Evolutionary conservation across 1,284 basidiomycete genomes (phyloP), one percentile per base, ranked within the genome.

Genomic region (Moniliophthora roreri): DNA sequence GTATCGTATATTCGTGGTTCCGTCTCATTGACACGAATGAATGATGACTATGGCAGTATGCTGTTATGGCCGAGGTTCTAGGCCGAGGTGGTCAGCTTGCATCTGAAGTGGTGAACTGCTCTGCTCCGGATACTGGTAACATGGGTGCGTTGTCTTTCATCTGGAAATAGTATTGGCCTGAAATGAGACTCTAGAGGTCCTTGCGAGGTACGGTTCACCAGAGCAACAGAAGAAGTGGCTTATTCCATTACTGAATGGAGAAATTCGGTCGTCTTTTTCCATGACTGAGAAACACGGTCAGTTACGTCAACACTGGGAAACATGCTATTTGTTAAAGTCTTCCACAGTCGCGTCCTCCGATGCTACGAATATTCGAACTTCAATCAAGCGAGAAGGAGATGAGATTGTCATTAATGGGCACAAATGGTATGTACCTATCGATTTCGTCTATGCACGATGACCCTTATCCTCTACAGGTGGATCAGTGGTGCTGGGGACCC

Each of bases 401-500:
- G 88, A 95, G 59, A 92, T 98, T 60, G 87, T 97, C 58, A 87
- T 99, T 62, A 95, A 92, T 64, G 96, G 96, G 1, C 94, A 96
- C 74, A 99, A 99, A 82, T 98, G 96, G 95, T 86, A 42, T 11
- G 66, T 56, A 48, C 7, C 36, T 23, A 16, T 52, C 48, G 58
- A 26, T 39, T 36, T n/a, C 56, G 9, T 48, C 24, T 26, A 48
- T 32, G 24, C 6, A 34, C 10, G 4, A n/a, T n/a, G n/a, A 36
- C 24, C 26, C 42, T 32, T 40, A 15, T 51, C 38, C 58, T 55
- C 23, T 53, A 3, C 55, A 89, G 87, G 91, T 98, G 92, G 89
- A 98, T 98, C 69, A 95, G 93, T 39, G 96, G 96, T 48, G 96
- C 96, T 4, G 95, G 95, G 34, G 95, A 99, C 70, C 94, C 94